These are phyloP conservation scores for Trifolium repens DNA, from an alignment of 306 rosid genomes.

Conservation along the genomic window DNA sequence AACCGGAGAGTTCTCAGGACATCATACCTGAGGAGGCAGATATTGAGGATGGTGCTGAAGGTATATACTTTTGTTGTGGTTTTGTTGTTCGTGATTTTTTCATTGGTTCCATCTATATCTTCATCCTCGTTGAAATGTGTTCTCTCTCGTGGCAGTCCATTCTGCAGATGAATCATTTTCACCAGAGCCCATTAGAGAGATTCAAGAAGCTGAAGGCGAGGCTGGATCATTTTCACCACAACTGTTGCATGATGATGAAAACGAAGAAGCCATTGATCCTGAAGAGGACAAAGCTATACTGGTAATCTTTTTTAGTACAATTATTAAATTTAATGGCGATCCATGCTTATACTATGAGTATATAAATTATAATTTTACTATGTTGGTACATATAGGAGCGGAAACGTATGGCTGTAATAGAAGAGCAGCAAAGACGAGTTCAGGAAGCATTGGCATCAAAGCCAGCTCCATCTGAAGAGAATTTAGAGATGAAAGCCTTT, in stretches of 20 bases:
- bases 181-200: conserved; percentile 70
- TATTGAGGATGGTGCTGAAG: conserved; percentile 58
- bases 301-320: conserved; percentile 37
- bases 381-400: conserved; percentile 60
- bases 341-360: neutral
- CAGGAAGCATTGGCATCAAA: conserved; percentile 82
- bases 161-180: conserved; percentile 65
- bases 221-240: conserved; percentile 91
- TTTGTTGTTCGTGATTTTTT: conserved; percentile 26
- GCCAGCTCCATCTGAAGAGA: conserved; percentile 82
- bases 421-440: conserved; percentile 81
- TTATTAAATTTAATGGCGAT: conserved; percentile 10
- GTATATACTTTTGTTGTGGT: conserved; percentile 45
- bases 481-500: conserved; percentile 85
- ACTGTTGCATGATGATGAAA: conserved; percentile 81
- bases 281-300: conserved; percentile 90
- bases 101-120: conserved; percentile 16
- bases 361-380: conserved; percentile 19
- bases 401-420: conserved; percentile 70
- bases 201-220: conserved; percentile 63
- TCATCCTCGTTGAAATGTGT: conserved; percentile 22
- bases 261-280: conserved; percentile 87
- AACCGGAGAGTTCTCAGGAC: conserved; percentile 48
- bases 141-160: conserved; percentile 21
- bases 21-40: conserved; percentile 54